Percentiles rank a stretch among this genome's conserved stretches.
Conservation (phyloP, 208 protist genomes). For the Trypanosoma brucei region DNA sequence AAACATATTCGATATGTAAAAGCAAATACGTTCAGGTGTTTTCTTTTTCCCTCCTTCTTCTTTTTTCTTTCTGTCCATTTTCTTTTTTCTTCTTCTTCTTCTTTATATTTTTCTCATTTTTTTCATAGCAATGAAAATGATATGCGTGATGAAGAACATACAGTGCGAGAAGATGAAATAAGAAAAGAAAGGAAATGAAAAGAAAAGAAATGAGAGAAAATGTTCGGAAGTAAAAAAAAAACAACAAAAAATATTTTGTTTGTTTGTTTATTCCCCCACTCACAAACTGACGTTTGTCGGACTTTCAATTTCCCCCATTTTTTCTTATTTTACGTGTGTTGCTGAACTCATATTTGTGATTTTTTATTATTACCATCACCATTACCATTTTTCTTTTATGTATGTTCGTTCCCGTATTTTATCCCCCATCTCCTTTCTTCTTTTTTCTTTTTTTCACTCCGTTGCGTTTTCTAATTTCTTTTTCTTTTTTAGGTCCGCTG, state of each 20-base stretch:
- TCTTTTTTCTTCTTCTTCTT: not conserved
- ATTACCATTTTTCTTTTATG: too few relatives aligned
- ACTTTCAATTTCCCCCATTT: too few relatives aligned
- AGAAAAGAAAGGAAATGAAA: not conserved
- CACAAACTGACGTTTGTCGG: not conserved
- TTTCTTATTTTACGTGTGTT: too few relatives aligned
- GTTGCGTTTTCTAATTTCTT: too few relatives aligned
- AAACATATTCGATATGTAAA: too few relatives aligned
- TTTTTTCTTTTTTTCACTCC: too few relatives aligned
- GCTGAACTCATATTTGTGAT: too few relatives aligned
- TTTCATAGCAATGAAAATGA: not conserved
- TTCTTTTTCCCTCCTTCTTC: slow-evolving; percentile 16
- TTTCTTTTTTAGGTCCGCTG: too few relatives aligned
- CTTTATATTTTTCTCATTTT: slow-evolving; percentile 6
- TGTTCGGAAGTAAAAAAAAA: not conserved
- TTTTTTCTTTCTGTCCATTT: slow-evolving; percentile 9
- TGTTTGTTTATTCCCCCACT: not conserved
- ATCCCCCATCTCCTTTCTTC: too few relatives aligned
- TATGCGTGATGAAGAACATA: not conserved
- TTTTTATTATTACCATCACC: too few relatives aligned
- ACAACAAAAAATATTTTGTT: not conserved
- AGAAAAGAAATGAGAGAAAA: not conserved
- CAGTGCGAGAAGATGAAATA: not conserved
- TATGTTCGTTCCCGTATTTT: too few relatives aligned
- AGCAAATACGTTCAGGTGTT: not conserved